Evolutionary conservation across 768 basidiomycete genomes (phyloP).

Genomic region (Termitomyces sp.): DNA sequence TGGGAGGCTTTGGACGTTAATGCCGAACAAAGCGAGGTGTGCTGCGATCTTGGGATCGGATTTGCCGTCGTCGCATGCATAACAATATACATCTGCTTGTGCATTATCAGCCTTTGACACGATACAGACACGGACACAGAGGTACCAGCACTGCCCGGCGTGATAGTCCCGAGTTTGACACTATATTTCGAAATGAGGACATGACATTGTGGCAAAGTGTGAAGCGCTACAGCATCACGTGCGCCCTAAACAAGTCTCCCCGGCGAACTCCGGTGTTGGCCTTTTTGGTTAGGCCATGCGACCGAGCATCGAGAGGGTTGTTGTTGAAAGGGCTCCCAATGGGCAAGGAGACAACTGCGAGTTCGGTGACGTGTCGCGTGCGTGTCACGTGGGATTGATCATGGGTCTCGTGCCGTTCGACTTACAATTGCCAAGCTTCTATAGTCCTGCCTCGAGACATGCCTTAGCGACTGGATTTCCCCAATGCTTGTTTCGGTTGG

Average conservation of each 20-base stretch:
- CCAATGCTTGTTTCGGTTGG: too few relatives aligned
- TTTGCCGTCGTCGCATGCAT: conserved; percentile 79
- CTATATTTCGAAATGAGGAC: conserved; percentile 52
- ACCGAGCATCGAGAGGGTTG: neutral
- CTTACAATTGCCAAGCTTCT: too few relatives aligned
- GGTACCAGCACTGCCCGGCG: conserved; percentile 85
- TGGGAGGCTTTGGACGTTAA: conserved; percentile 71
- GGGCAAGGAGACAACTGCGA: neutral
- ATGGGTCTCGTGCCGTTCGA: neutral
- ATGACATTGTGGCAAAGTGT: conserved; percentile 27
- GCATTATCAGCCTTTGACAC: neutral
- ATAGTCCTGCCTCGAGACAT: too few relatives aligned
- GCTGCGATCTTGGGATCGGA: conserved; percentile 66
- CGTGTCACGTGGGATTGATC: neutral
- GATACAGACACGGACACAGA: neutral
- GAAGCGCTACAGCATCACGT: neutral
- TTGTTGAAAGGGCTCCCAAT: too few relatives aligned
- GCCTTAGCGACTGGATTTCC: too few relatives aligned
- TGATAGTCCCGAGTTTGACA: conserved; percentile 95
- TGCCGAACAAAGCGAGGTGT: conserved; percentile 82
- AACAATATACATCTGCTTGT: conserved; percentile 83
- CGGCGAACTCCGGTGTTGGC: neutral
- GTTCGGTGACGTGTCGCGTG: neutral
- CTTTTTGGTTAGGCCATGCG: too few relatives aligned
- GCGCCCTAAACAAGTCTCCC: neutral